phyloP scores from a whole-genome alignment of 495 filamentous ascomycete species.

The Viridothelium virens region DNA sequence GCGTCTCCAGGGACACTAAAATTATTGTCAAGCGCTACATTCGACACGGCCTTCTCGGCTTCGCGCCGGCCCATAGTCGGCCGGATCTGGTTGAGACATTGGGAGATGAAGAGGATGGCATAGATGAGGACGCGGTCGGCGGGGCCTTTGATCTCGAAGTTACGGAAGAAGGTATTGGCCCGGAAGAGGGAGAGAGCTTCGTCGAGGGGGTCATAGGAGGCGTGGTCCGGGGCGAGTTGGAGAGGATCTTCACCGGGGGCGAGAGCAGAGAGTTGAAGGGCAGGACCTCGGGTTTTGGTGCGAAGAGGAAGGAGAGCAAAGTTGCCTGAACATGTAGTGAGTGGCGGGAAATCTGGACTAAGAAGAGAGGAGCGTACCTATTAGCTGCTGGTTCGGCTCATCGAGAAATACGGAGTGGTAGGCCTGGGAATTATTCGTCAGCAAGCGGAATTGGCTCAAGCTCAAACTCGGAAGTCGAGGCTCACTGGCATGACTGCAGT shows the following conservation, averaged over 20 bases:
- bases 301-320: slow-evolving; percentile 91
- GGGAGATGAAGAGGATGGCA: slow-evolving; percentile 86
- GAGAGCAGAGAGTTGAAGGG: slow-evolving; percentile 71
- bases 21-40: slow-evolving; percentile 70
- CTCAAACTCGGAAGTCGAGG: not conserved
- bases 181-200: slow-evolving; percentile 89
- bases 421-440: slow-evolving; percentile 46
- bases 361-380: slow-evolving; percentile 41
- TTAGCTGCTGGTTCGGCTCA: slow-evolving; percentile 61
- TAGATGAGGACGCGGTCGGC: slow-evolving; percentile 94
- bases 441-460: not conserved
- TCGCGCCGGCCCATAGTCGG: slow-evolving; percentile 52
- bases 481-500: slow-evolving; percentile 8
- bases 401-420: slow-evolving; percentile 91
- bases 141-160: slow-evolving; percentile 97
- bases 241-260: slow-evolving; percentile 58
- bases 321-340: slow-evolving; percentile 53
- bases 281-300: slow-evolving; percentile 84
- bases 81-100: slow-evolving; percentile 78
- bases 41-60: slow-evolving; percentile 47
- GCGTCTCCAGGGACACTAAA: slow-evolving; percentile 95
- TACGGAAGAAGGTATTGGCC: slow-evolving; percentile 97
- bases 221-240: slow-evolving; percentile 71
- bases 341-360: slow-evolving; percentile 24
- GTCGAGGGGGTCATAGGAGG: slow-evolving; percentile 90